Evolutionary conservation across 306 rosid species (phyloP), one percentile per base, ranked within the genome.

Genomic region (Prunus campanulata): DNA sequence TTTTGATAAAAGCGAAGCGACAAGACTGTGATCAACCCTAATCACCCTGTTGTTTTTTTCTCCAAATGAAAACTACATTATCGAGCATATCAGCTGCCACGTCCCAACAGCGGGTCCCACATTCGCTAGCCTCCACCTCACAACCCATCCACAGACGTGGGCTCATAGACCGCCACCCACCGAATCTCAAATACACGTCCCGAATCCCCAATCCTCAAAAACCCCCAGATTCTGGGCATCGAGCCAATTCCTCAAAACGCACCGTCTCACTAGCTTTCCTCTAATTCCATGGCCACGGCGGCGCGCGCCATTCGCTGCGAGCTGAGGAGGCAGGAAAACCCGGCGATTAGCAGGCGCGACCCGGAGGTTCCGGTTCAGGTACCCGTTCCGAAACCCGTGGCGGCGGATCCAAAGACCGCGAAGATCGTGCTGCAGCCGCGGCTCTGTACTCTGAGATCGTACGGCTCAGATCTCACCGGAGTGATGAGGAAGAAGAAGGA

Each of bases 341-440:
- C 86, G 5, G 55, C 81, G 3, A 22, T 70, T 32, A 82, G 68
- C 27, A 2, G 80, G 2, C 75, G 62, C 55, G 83, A 83, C 8
- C 79, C 76, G n/a, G n/a, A 20, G 44, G 52, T 60, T 69, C 86
- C 87, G 75, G 84, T 73, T 72, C 82, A 79, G 74, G 27, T 90
- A 2, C 67, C 89, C 29, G 52, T 90, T 57, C 84, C 90, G 0
- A 86, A 83, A 61, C 70, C 75, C 3, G 83, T 24, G 61, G 27
- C 27, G 3, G 3, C 27, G 4, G 62, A 56, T 56, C 62, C 87
- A 9, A 96, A 90, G 52, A 64, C 48, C 76, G 8, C 76, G 0
- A 92, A 95, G 86, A 87, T 92, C 73, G 72, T 90, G 47, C 66
- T 95, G 59, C 99, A 95, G 75, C 99, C 99, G 71, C 88, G 97